Conservation (phyloP, 2,329 filamentous ascomycete species). For the Aspergillus neoniger region DNA sequence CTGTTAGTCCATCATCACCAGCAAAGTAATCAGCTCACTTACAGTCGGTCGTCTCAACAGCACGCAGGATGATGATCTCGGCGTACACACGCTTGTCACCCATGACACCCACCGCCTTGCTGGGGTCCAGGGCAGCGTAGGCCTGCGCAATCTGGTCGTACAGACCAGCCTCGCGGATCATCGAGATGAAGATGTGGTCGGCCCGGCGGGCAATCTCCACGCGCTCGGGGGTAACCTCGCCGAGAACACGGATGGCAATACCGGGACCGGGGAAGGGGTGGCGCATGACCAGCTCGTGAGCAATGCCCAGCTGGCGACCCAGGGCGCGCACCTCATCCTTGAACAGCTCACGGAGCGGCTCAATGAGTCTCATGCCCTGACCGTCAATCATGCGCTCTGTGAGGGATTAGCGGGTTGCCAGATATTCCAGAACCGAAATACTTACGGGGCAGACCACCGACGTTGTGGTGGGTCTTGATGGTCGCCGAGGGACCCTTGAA, state of each 20-base stretch:
- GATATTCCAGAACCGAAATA: neutral
- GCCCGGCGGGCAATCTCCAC: conserved; percentile 68
- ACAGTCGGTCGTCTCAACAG: conserved; percentile 63
- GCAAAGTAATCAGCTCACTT: neutral
- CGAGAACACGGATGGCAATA: conserved; percentile 77
- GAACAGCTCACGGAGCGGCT: conserved; percentile 77
- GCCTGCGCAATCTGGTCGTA: conserved; percentile 66
- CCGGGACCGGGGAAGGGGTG: conserved; percentile 68
- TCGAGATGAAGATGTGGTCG: conserved; percentile 50
- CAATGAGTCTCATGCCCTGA: conserved; percentile 57
- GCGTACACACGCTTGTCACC: conserved; percentile 70
- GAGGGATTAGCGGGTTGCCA: neutral
- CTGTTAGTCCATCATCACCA: neutral
- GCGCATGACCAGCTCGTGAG: conserved; percentile 75
- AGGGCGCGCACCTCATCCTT: conserved; percentile 78
- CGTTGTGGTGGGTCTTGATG: conserved; percentile 69
- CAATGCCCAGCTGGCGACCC: conserved; percentile 69
- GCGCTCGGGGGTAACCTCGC: conserved; percentile 77
- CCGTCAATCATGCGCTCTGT: conserved; percentile 54
- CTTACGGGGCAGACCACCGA: conserved; percentile 22
- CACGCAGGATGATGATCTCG: conserved; percentile 63
- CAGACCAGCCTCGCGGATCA: conserved; percentile 48
- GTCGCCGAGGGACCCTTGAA: conserved; percentile 72
- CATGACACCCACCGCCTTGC: conserved; percentile 59
- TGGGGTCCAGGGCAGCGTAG: conserved; percentile 67